phyloP scores from a whole-genome alignment of 352 stramenopile species.

The Pythium periplocum region DNA sequence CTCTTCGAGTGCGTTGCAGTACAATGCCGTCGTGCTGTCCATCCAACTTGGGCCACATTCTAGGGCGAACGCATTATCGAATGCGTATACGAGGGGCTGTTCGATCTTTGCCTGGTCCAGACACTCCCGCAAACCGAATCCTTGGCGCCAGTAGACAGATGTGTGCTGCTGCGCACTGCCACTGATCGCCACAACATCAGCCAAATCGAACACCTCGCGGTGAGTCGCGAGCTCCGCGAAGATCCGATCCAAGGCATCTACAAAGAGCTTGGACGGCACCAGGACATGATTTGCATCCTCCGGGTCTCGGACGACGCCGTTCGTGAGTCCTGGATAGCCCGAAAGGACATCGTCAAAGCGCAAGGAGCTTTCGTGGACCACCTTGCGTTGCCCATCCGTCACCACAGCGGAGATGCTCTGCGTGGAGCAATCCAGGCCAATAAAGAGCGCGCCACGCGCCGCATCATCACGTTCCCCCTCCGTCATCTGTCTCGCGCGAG shows the following conservation, averaged over 20 bases:
- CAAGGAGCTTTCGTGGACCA: conserved; percentile 55
- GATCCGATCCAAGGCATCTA: conserved; percentile 72
- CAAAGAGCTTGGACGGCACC: conserved; percentile 72
- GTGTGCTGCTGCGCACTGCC: conserved; percentile 83
- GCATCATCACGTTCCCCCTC: conserved; percentile 1
- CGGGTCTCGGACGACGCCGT: conserved; percentile 50
- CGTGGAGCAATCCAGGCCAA: conserved; percentile 81
- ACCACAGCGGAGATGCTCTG: conserved; percentile 81
- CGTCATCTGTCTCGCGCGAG: conserved; percentile 1
- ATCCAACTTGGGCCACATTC: conserved; percentile 81
- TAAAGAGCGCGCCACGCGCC: conserved; percentile 24
- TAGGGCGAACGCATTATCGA: conserved; percentile 33
- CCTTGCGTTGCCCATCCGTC: conserved; percentile 23
- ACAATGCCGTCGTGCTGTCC: conserved; percentile 66
- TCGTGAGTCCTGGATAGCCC: conserved; percentile 45
- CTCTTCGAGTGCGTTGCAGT: conserved; percentile 51
- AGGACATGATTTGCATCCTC: conserved; percentile 36
- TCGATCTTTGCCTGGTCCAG: conserved; percentile 26
- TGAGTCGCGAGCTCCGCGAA: conserved; percentile 34
- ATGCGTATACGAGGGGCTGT: conserved; percentile 12
- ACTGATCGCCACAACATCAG: conserved; percentile 51
- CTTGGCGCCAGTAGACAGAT: conserved; percentile 68
- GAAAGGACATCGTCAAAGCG: conserved; percentile 69
- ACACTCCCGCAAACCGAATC: conserved; percentile 33
- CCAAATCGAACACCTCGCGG: conserved; percentile 25